A percentile compares a stretch with the other conserved stretches of the same genome.
Conservation (phyloP, 2,329 filamentous ascomycete species). For the Cladophialophora yegresii region DNA sequence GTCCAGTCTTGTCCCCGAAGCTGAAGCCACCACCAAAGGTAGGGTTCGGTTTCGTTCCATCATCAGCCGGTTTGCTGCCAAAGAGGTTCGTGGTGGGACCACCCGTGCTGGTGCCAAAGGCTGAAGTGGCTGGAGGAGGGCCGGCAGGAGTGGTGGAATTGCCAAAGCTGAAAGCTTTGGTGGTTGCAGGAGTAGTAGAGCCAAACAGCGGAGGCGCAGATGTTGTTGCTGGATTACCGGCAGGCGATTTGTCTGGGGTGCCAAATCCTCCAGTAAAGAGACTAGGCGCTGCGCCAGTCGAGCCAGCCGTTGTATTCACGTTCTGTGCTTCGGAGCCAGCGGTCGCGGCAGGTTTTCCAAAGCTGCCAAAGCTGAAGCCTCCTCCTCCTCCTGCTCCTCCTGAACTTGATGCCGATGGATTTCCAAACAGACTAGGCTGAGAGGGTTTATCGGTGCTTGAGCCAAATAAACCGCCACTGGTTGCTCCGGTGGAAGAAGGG, state of each 20-base stretch:
- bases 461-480: not conserved
- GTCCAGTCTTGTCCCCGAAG: conserved; percentile 12
- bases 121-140: conserved; percentile 45
- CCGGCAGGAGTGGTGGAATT: conserved; percentile 56
- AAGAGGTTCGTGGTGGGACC: conserved; percentile 37
- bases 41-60: conserved; percentile 34
- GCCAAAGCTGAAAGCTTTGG: conserved; percentile 42
- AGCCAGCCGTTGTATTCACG: conserved; percentile 13
- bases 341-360: conserved; percentile 6
- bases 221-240: conserved; percentile 23
- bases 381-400: conserved; percentile 20
- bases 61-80: conserved; percentile 38
- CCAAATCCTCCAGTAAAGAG: conserved; percentile 30
- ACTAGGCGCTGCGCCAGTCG: conserved; percentile 21
- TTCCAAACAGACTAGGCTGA: conserved; percentile 28
- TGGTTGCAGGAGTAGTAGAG: conserved; percentile 40
- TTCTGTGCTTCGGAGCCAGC: conserved; percentile 7
- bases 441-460: not conserved
- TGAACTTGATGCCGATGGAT: conserved; percentile 20
- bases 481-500: not conserved
- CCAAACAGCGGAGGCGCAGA: conserved; percentile 44
- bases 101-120: conserved; percentile 39
- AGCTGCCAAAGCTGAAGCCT: conserved; percentile 26
- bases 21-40: conserved; percentile 38
- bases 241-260: conserved; percentile 28